A percentile compares a stretch with the other conserved stretches of the same genome.
phyloP scores from a whole-genome alignment of 2,329 filamentous ascomycete species.

The Aureobasidium sp. region DNA sequence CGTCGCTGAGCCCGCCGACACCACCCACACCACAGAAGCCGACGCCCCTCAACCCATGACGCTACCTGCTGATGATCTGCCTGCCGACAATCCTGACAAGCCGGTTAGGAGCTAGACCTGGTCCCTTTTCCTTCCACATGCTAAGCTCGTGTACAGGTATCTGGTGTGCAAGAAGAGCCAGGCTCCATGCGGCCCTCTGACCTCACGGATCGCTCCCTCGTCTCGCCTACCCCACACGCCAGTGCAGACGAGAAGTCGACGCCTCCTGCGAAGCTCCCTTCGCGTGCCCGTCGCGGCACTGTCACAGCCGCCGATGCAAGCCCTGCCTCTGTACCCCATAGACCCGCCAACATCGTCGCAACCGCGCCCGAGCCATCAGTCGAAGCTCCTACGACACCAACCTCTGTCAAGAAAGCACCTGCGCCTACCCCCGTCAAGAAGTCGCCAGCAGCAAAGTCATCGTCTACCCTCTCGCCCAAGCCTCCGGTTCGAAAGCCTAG shows the following conservation, averaged over 20 bases:
- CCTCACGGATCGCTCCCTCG: conserved; percentile 17
- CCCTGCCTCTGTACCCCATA: conserved; percentile 1
- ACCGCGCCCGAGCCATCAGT: not conserved
- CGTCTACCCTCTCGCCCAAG: conserved; percentile 15
- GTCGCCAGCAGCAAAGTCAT: conserved; percentile 13
- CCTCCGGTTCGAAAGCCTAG: conserved; percentile 19
- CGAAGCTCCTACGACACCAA: conserved; percentile 10
- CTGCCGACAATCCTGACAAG: conserved; percentile 40
- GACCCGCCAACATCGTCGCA: conserved; percentile 1
- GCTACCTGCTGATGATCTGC: conserved; percentile 20
- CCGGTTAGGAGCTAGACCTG: conserved; percentile 19
- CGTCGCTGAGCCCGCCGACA: not conserved
- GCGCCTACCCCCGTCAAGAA: conserved; percentile 15
- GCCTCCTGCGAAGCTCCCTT: conserved; percentile 8
- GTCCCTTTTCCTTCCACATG: not conserved
- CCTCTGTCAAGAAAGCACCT: conserved; percentile 22
- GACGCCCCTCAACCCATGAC: conserved; percentile 10
- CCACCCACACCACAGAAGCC: not conserved
- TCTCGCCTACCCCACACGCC: conserved; percentile 3
- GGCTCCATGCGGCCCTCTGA: conserved; percentile 23
- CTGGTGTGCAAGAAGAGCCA: conserved; percentile 37
- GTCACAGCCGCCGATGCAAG: not conserved
- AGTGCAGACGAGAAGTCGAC: not conserved
- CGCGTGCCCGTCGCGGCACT: conserved; percentile 14
- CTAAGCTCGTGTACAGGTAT: conserved; percentile 19